These are phyloP conservation scores for Breynia disticha DNA, from an alignment of 441 rosid genomes.

Conservation along the genomic window DNA sequence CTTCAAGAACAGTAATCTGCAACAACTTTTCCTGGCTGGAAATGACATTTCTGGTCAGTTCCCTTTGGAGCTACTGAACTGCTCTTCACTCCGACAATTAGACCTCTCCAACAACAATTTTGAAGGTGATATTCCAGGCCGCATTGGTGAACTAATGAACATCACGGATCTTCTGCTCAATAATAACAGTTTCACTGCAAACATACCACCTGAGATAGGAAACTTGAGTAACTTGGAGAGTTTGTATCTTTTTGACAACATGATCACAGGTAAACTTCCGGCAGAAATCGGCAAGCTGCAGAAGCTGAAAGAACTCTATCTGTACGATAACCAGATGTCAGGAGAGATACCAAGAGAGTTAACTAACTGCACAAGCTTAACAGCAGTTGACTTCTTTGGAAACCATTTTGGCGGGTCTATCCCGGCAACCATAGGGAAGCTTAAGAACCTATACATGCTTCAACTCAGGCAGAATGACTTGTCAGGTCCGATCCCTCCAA, in stretches of 20 bases:
- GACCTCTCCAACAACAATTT: constrained; percentile 57
- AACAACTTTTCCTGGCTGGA: constrained; percentile 37
- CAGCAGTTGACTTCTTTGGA: constrained; percentile 55
- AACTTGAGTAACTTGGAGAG: constrained; percentile 51
- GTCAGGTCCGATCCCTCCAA: constrained; percentile 67
- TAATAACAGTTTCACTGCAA: constrained; percentile 61
- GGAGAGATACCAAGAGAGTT: constrained; percentile 73
- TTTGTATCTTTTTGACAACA: constrained; percentile 53
- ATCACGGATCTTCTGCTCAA: constrained; percentile 53
- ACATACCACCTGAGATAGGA: constrained; percentile 55
- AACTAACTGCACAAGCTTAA: constrained; percentile 64
- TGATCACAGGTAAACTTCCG: constrained; percentile 56
- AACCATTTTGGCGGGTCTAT: constrained; percentile 65
- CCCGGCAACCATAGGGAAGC: constrained; percentile 63
- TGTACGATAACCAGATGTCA: constrained; percentile 66
- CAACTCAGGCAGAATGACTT: constrained; percentile 83
- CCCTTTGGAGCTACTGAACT: constrained; percentile 48
- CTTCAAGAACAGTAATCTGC: constrained; percentile 36
- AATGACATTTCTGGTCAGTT: constrained; percentile 62
- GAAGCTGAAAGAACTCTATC: constrained; percentile 40
- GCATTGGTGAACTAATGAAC: constrained; percentile 41
- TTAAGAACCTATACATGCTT: constrained; percentile 53
- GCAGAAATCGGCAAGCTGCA: constrained; percentile 55
- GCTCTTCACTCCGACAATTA: constrained; percentile 46
- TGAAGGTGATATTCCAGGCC: constrained; percentile 45